These are phyloP conservation scores for Aquilaria yunnanensis DNA, from an alignment of 345 rosid genomes.

Conservation along the genomic window DNA sequence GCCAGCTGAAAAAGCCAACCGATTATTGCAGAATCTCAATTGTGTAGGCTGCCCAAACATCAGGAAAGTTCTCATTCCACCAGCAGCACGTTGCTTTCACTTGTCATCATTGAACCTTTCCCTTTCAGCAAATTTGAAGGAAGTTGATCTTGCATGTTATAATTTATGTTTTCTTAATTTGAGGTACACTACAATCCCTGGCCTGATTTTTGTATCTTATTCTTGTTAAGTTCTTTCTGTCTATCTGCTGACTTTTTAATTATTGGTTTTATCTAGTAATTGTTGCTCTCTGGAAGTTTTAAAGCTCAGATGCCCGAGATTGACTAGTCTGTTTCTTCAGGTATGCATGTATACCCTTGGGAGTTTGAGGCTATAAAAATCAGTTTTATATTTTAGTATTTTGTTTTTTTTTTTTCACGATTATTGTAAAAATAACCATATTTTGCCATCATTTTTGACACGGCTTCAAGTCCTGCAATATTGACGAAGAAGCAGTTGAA, in stretches of 20 bases:
- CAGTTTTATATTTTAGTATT: no score
- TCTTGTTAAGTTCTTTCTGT: background rate
- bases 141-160: conserved; percentile 72
- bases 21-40: conserved; percentile 85
- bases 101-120: conserved; percentile 81
- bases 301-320: conserved; percentile 72
- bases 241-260: no score
- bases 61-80: conserved; percentile 79
- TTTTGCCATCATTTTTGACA: no score
- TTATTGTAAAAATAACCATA: no score
- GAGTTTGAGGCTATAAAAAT: background rate
- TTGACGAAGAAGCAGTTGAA: conserved; percentile 68
- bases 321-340: conserved; percentile 91
- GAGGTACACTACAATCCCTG: conserved; percentile 39
- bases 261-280: conserved; percentile 41
- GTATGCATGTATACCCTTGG: conserved; percentile 22
- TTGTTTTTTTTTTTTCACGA: no score
- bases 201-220: background rate
- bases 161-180: conserved; percentile 69
- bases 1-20: conserved; percentile 43
- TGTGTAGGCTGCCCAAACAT: conserved; percentile 94
- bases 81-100: conserved; percentile 67
- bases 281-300: conserved; percentile 80
- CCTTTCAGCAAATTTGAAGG: conserved; percentile 77
- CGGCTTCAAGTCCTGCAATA: conserved; percentile 55